These are phyloP conservation scores for Candida sonorensis DNA, from an alignment of 805 yeast genomes.

Conservation along the genomic window DNA sequence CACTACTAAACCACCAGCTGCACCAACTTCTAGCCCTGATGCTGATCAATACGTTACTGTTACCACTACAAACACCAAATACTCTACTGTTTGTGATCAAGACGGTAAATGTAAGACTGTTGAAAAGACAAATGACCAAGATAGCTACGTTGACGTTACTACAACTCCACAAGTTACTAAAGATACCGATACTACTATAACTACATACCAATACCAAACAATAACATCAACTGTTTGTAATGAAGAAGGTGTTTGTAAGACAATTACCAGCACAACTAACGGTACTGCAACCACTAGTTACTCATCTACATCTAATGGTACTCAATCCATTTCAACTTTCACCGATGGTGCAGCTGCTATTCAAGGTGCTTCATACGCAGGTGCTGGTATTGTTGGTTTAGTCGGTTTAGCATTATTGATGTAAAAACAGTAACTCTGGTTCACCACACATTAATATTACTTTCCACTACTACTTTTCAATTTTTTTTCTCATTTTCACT, in stretches of 20 bases:
- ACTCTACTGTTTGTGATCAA: constrained; percentile 6
- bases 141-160: constrained; percentile 15
- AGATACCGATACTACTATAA: constrained; percentile 33
- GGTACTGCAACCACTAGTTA: constrained; percentile 1
- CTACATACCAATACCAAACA: constrained; percentile 22
- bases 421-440: constrained; percentile 13
- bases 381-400: constrained; percentile 22
- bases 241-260: constrained; percentile 5
- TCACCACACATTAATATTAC: too few relatives aligned
- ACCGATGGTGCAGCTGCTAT: constrained; percentile 12
- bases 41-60: constrained; percentile 8
- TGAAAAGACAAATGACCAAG: constrained; percentile 13
- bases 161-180: constrained; percentile 35
- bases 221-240: constrained; percentile 14
- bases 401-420: constrained; percentile 25
- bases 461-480: too few relatives aligned
- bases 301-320: constrained; percentile 4
- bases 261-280: constrained; percentile 3
- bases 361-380: too few relatives aligned
- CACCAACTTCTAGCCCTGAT: constrained; percentile 16
- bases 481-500: not conserved
- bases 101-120: constrained; percentile 3
- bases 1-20: too few relatives aligned
- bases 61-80: constrained; percentile 5
- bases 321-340: constrained; percentile 10